A percentile compares a stretch with the other conserved stretches of the same genome.
Conservation (phyloP, 1,284 basidiomycete genomes). For the Ceratobasidium sp. region DNA sequence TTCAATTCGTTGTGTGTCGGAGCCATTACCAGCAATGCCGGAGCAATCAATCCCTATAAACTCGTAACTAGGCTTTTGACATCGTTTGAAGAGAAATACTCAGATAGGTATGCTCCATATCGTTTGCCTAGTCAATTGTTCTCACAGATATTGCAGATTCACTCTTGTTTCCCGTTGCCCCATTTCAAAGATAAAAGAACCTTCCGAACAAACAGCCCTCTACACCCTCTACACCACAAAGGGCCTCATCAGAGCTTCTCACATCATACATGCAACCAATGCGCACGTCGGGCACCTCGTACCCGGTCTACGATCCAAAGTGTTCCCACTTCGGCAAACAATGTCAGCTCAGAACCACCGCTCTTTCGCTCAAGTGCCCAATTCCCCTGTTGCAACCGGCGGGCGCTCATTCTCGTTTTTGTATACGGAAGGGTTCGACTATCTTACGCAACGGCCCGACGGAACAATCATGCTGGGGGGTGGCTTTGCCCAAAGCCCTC, state of each 20-base stretch:
- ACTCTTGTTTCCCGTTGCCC: constrained; percentile 60
- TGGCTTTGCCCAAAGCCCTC: constrained; percentile 51
- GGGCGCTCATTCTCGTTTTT: constrained; percentile 64
- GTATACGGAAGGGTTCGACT: constrained; percentile 66
- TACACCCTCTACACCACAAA: constrained; percentile 53
- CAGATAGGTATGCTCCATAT: constrained; percentile 51
- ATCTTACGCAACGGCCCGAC: constrained; percentile 70
- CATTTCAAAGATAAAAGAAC: constrained; percentile 53
- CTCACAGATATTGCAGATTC: constrained; percentile 50
- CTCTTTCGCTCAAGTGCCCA: constrained; percentile 41
- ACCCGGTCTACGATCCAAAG: constrained; percentile 44
- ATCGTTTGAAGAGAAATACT: constrained; percentile 55
- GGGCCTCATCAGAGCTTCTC: constrained; percentile 41
- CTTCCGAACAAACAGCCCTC: constrained; percentile 44
- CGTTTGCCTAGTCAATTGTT: constrained; percentile 2
- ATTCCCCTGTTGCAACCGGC: constrained; percentile 46
- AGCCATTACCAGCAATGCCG: constrained; percentile 57
- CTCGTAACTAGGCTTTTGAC: constrained; percentile 60
- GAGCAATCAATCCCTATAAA: constrained; percentile 65
- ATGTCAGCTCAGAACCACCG: constrained; percentile 71
- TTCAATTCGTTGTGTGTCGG: constrained; percentile 55
- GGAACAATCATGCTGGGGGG: constrained; percentile 71
- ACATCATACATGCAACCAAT: constrained; percentile 50
- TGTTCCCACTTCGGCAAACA: constrained; percentile 65
- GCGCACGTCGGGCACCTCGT: constrained; percentile 48